Percentiles rank a stretch among this genome's conserved stretches.
Evolutionary conservation across 1,139 yeast species (phyloP).

Genomic region (Casaregolazyma suthepensis): DNA sequence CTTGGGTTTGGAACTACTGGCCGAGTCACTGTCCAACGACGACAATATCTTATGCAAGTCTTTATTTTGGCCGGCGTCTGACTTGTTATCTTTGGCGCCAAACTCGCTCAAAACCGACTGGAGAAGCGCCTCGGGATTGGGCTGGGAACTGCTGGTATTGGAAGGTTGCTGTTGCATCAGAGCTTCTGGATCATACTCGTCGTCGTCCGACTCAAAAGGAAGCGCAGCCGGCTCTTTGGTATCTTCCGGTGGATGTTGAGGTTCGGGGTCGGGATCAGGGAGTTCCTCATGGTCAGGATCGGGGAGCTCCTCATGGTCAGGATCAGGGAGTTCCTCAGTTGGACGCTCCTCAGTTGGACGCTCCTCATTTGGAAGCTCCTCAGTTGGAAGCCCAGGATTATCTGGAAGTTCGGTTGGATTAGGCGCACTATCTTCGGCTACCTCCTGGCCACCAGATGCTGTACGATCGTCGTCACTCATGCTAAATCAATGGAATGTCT

Average conservation of each 20-base stretch:
- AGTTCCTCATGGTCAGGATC: not conserved
- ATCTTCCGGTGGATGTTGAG: not conserved
- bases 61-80: constrained; percentile 1
- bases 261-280: not conserved
- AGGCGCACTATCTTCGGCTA: too few species aligned
- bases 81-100: constrained; percentile 7
- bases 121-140: constrained; percentile 13
- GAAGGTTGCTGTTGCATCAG: constrained; percentile 1
- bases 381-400: not conserved
- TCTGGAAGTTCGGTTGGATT: not conserved
- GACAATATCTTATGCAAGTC: constrained; percentile 29
- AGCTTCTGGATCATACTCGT: constrained; percentile 21
- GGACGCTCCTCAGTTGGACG: not conserved
- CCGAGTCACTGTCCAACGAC: constrained; percentile 4
- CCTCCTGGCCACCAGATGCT: not conserved
- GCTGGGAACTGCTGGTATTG: constrained; percentile 1
- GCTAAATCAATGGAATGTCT: not conserved
- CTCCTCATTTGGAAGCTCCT: too few species aligned
- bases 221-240: not conserved
- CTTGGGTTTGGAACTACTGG: constrained; percentile 4
- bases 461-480: not conserved
- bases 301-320: not conserved
- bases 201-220: constrained; percentile 11
- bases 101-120: constrained; percentile 17
- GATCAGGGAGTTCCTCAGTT: not conserved